A percentile compares a stretch with the other conserved stretches of the same genome.
These are phyloP conservation scores for Russula brevipes DNA, from an alignment of 768 basidiomycete species.

Conservation along the genomic window DNA sequence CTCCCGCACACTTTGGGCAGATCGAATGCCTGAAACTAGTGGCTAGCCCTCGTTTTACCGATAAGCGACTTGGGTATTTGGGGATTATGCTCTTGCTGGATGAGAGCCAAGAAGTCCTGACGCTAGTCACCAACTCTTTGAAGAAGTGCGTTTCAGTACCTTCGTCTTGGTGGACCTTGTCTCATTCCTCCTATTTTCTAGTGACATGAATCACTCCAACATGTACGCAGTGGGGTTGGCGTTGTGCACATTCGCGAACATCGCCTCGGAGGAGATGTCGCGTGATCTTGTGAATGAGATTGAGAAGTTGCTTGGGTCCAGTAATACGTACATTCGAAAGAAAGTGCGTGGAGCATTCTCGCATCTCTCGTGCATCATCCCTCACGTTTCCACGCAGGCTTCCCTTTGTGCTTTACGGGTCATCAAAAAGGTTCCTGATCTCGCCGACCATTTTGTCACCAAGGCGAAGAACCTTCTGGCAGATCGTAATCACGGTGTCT, in stretches of 20 bases:
- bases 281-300: constrained; percentile 97
- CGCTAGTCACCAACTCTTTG: constrained; percentile 93
- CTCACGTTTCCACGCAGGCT: constrained; percentile 49
- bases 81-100: constrained; percentile 97
- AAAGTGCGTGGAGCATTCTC: constrained; percentile 57
- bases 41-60: constrained; percentile 90
- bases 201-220: constrained; percentile 99
- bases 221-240: constrained; percentile 98
- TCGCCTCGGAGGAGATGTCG: constrained; percentile 99
- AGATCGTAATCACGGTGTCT: constrained; percentile 95
- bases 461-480: constrained; percentile 89
- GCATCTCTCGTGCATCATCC: neutral
- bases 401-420: constrained; percentile 92
- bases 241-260: constrained; percentile 97
- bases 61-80: constrained; percentile 93
- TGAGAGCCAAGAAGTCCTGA: constrained; percentile 96
- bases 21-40: constrained; percentile 95
- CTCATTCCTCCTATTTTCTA: constrained; percentile 34
- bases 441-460: constrained; percentile 83
- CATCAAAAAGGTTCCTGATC: constrained; percentile 93
- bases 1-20: constrained; percentile 98
- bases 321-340: constrained; percentile 98
- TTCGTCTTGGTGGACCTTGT: neutral
- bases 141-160: constrained; percentile 69
- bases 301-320: constrained; percentile 93